Percentiles rank a stretch among this genome's conserved stretches.
Conservation (phyloP, 2,329 filamentous ascomycete genomes). For the Phaeoacremonium minimum region DNA sequence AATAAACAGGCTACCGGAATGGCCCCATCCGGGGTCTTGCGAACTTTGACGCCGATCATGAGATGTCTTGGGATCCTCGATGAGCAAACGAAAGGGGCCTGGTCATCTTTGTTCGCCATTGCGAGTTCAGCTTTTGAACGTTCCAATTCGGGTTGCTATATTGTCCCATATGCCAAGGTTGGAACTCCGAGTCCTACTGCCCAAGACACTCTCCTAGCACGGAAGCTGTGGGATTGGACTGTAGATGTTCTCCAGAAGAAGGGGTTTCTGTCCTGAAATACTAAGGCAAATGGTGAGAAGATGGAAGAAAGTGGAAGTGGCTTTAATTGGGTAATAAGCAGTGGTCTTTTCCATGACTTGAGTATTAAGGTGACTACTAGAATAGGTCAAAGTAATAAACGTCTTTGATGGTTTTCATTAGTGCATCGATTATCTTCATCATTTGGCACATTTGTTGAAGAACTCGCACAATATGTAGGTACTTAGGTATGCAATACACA, state of each 20-base stretch:
- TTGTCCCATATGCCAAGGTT: slow-evolving; percentile 15
- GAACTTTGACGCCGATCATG: slow-evolving; percentile 9
- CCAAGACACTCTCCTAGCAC: slow-evolving; percentile 9
- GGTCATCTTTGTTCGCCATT: slow-evolving; percentile 15
- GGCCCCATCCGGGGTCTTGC: slow-evolving; percentile 9
- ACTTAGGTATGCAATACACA: no score
- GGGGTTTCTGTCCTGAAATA: no score
- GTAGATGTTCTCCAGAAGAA: background rate
- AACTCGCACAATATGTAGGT: no score
- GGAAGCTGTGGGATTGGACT: slow-evolving; percentile 9
- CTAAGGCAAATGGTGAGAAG: no score
- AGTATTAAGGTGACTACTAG: no score
- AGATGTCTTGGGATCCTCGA: slow-evolving; percentile 12
- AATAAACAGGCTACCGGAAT: slow-evolving; percentile 12
- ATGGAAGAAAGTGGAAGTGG: no score
- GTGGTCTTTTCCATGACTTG: no score
- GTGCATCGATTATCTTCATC: no score
- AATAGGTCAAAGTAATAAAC: no score
- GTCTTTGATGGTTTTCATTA: no score
- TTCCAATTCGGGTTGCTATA: slow-evolving; percentile 12
- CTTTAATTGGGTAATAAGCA: no score
- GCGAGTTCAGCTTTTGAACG: slow-evolving; percentile 13
- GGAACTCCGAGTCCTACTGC: slow-evolving; percentile 14
- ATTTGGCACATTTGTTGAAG: no score
- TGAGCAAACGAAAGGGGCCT: slow-evolving; percentile 13